Evolutionary conservation across 306 rosid species (phyloP).

Genomic region (Malus asiatica): DNA sequence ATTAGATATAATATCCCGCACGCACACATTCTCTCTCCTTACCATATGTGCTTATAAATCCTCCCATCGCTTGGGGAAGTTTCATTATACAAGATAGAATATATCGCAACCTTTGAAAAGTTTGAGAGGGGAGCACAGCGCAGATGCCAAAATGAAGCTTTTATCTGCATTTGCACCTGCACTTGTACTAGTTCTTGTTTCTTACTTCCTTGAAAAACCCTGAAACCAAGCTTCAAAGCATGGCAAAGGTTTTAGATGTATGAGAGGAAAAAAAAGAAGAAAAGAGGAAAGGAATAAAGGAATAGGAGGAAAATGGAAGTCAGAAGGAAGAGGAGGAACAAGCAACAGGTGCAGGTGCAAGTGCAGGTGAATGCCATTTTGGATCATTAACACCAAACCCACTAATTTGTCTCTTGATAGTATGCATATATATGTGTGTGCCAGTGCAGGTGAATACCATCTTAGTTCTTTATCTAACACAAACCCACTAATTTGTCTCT

Average conservation of each 20-base stretch:
- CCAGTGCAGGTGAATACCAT: neutral
- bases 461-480: neutral
- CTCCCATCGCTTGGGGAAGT: neutral
- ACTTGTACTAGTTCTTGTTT: constrained; percentile 31
- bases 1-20: neutral
- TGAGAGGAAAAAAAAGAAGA: neutral
- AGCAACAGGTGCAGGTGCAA: constrained; percentile 54
- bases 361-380: constrained; percentile 65
- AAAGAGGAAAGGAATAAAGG: neutral
- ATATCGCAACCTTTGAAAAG: neutral
- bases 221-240: neutral
- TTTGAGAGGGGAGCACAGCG: neutral
- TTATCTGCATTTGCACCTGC: constrained; percentile 97
- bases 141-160: constrained; percentile 38
- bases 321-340: neutral
- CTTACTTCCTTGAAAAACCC: neutral
- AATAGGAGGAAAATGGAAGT: neutral
- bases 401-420: neutral
- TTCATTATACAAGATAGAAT: neutral
- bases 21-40: neutral
- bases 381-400: constrained; percentile 5
- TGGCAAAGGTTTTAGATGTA: neutral
- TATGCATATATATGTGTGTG: neutral
- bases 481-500: neutral
- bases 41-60: neutral